phyloP scores from a whole-genome alignment of 2,329 filamentous ascomycete genomes.

The Esteya vermicola region DNA sequence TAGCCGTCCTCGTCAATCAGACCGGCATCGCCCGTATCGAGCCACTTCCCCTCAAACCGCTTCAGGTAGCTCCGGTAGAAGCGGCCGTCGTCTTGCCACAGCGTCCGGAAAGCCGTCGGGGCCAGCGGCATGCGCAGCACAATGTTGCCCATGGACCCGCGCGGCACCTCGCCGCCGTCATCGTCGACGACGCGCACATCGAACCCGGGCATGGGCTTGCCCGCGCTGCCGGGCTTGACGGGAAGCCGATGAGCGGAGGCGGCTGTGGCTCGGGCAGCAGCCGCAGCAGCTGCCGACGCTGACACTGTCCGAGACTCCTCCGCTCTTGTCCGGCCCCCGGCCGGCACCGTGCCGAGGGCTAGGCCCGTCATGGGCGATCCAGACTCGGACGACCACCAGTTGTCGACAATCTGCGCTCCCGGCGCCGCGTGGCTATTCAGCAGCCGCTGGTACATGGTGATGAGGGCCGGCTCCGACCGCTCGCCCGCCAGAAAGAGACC shows the following conservation, averaged over 20 bases:
- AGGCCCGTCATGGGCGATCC: slow-evolving; percentile 45
- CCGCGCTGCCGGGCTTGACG: slow-evolving; percentile 74
- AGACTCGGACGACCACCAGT: slow-evolving; percentile 48
- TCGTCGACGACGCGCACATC: slow-evolving; percentile 79
- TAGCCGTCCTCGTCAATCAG: slow-evolving; percentile 65
- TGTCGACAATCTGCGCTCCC: slow-evolving; percentile 43
- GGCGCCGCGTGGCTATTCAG: slow-evolving; percentile 50
- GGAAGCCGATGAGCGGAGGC: too few relatives aligned
- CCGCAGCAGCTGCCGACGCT: slow-evolving; percentile 34
- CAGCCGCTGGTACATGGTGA: slow-evolving; percentile 66
- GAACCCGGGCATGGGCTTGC: slow-evolving; percentile 84
- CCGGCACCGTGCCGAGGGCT: slow-evolving; percentile 44
- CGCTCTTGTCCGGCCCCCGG: too few relatives aligned
- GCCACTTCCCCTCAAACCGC: slow-evolving; percentile 66
- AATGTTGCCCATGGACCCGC: slow-evolving; percentile 78
- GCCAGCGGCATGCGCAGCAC: slow-evolving; percentile 71
- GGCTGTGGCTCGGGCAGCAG: too few relatives aligned
- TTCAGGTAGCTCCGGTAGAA: slow-evolving; percentile 79
- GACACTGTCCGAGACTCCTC: too few relatives aligned
- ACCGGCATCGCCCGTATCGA: slow-evolving; percentile 85
- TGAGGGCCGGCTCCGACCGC: slow-evolving; percentile 73
- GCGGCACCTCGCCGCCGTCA: slow-evolving; percentile 53
- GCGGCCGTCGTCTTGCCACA: slow-evolving; percentile 75
- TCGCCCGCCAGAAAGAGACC: slow-evolving; percentile 81
- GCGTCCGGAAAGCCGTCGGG: slow-evolving; percentile 70